Evolutionary conservation across 163 green algal species (phyloP).

Genomic region (Scenedesmus sp.): DNA sequence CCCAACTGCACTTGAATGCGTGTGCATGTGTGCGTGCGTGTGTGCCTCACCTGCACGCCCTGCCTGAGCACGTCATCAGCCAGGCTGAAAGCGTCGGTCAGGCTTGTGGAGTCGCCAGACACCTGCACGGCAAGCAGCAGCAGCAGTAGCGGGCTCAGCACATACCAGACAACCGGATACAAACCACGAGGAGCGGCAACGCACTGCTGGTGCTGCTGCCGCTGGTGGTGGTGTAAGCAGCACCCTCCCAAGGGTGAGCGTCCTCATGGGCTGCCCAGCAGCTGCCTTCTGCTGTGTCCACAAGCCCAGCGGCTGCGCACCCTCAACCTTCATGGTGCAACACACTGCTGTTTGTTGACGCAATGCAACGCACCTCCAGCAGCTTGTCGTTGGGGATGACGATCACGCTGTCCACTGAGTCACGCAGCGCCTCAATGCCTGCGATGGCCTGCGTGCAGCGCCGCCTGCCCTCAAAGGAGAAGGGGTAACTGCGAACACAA

Average conservation of each 20-base stretch:
- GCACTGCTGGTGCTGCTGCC: no score
- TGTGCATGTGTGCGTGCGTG: background rate
- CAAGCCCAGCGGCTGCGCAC: no score
- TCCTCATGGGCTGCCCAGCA: no score
- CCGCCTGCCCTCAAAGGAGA: constrained; percentile 93
- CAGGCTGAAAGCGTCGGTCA: constrained; percentile 93
- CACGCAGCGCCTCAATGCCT: constrained; percentile 81
- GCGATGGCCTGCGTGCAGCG: constrained; percentile 80
- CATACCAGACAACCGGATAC: background rate
- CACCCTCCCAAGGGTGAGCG: no score
- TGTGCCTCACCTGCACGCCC: constrained; percentile 87
- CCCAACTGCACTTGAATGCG: background rate
- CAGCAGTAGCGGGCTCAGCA: background rate
- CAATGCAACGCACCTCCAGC: constrained; percentile 69
- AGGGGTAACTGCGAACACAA: constrained; percentile 72
- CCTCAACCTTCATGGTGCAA: no score
- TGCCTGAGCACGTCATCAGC: constrained; percentile 94
- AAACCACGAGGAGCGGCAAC: background rate
- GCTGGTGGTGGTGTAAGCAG: no score
- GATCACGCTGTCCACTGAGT: constrained; percentile 80
- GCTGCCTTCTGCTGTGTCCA: no score
- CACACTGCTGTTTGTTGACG: no score
- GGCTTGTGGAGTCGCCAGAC: constrained; percentile 73
- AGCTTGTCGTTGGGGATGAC: constrained; percentile 97
- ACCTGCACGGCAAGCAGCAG: constrained; percentile 77